phyloP scores from a whole-genome alignment of 228 moss, liverwort and hornwort species.

The Sphagnum magellanicum region DNA sequence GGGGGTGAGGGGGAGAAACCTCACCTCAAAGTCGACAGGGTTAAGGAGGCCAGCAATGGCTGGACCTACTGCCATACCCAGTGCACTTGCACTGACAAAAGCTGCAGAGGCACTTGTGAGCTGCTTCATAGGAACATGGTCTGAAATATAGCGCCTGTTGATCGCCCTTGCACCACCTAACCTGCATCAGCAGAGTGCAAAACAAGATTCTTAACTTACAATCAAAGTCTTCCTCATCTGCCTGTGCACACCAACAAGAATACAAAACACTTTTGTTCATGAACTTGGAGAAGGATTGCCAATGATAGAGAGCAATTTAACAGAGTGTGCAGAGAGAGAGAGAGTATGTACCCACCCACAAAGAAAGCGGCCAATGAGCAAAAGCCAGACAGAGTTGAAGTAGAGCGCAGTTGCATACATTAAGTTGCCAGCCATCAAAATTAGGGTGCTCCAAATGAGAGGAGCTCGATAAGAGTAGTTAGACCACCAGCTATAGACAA shows the following conservation, averaged over 20 bases:
- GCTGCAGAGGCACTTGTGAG: conserved; percentile 62
- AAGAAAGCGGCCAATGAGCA: conserved; percentile 51
- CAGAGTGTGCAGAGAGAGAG: not conserved
- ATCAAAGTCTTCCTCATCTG: no score
- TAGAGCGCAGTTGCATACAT: conserved; percentile 50
- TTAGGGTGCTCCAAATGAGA: conserved; percentile 41
- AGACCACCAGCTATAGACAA: conserved; percentile 65
- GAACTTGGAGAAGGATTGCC: not conserved
- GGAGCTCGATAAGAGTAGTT: conserved; percentile 54
- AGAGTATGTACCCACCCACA: conserved; percentile 27
- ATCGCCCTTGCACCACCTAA: conserved; percentile 64
- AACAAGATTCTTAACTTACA: no score
- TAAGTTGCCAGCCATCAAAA: conserved; percentile 48
- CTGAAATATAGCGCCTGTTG: conserved; percentile 55
- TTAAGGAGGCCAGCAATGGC: conserved; percentile 53
- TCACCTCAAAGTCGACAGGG: conserved; percentile 42
- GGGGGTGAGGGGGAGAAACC: no score
- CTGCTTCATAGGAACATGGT: conserved; percentile 61
- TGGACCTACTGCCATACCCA: conserved; percentile 63
- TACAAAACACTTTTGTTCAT: not conserved
- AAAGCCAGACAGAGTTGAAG: conserved; percentile 55
- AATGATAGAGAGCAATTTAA: not conserved
- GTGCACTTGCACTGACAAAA: conserved; percentile 59
- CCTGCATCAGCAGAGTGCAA: conserved; percentile 8
- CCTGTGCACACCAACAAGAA: not conserved